Percentiles rank a stretch among this genome's conserved stretches.
phyloP scores from a whole-genome alignment of 257 asterid species.

The Leonotis leonurus region DNA sequence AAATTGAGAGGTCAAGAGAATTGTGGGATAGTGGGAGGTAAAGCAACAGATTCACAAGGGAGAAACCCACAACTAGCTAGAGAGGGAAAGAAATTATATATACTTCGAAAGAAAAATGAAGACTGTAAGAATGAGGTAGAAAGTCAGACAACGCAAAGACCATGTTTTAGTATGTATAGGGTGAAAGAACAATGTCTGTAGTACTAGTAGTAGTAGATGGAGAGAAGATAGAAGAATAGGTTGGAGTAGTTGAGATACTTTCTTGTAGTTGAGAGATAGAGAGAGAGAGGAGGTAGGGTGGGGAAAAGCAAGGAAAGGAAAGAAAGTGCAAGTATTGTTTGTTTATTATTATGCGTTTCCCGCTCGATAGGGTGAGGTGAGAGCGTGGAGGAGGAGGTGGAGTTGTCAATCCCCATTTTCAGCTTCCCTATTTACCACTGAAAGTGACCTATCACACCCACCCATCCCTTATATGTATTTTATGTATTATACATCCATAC shows the following conservation, averaged over 20 bases:
- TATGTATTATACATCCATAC: no score
- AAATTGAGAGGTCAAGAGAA: neutral
- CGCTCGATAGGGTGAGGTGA: constrained; percentile 27
- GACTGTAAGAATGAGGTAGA: neutral
- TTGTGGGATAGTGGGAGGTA: neutral
- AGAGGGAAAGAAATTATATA: constrained; percentile 14
- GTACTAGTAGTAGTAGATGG: no score
- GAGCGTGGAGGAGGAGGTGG: neutral
- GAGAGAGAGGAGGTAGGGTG: no score
- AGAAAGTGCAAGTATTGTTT: no score
- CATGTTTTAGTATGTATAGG: no score
- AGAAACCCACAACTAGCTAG: constrained; percentile 5
- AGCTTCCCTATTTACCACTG: constrained; percentile 26
- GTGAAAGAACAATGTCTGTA: neutral
- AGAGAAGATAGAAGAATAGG: neutral
- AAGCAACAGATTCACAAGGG: neutral
- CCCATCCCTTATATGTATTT: neutral
- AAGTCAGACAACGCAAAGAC: neutral
- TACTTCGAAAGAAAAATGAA: no score
- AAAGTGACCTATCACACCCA: constrained; percentile 23
- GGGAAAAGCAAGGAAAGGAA: no score
- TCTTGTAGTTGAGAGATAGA: no score
- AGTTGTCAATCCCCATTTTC: constrained; percentile 24
- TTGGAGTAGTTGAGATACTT: no score
- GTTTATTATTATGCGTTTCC: constrained; percentile 7